Conservation (phyloP, 331 rosid species). For the Prunus yedoensis region DNA sequence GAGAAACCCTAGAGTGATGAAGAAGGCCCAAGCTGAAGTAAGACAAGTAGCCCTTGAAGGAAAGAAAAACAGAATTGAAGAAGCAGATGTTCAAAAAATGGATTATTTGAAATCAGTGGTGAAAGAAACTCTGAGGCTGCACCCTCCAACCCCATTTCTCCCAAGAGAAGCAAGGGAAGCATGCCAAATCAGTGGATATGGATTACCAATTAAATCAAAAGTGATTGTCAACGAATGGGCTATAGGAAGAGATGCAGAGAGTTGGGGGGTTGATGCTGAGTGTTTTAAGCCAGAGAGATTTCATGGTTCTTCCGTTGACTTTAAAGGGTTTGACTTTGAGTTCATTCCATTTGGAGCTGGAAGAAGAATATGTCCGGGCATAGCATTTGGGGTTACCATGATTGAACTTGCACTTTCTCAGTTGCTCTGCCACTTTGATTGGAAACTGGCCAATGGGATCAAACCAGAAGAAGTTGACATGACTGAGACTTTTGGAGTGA, state of each 20-base stretch:
- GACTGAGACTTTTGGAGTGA: neutral
- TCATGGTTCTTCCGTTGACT: neutral
- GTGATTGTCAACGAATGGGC: neutral
- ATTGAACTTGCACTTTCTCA: neutral
- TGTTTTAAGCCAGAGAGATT: constrained; percentile 18
- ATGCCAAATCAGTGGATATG: constrained; percentile 25
- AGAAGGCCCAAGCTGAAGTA: constrained; percentile 25
- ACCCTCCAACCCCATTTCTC: constrained; percentile 31
- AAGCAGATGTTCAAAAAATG: constrained; percentile 11
- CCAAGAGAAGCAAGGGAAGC: constrained; percentile 31
- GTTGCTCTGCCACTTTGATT: constrained; percentile 10
- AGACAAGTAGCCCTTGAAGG: constrained; percentile 17
- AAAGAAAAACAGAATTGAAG: constrained; percentile 1
- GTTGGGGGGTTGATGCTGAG: neutral
- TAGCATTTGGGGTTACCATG: neutral
- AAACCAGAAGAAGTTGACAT: constrained; percentile 10
- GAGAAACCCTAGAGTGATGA: constrained; percentile 32
- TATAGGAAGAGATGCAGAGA: neutral
- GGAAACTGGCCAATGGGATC: constrained; percentile 1
- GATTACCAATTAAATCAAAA: neutral
- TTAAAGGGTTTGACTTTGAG: neutral
- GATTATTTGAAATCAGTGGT: constrained; percentile 33
- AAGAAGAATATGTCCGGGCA: constrained; percentile 12
- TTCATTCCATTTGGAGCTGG: neutral
- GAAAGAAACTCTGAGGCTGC: constrained; percentile 34